phyloP scores from a whole-genome alignment of 805 yeast genomes.

The Komagataella mondaviorum region DNA sequence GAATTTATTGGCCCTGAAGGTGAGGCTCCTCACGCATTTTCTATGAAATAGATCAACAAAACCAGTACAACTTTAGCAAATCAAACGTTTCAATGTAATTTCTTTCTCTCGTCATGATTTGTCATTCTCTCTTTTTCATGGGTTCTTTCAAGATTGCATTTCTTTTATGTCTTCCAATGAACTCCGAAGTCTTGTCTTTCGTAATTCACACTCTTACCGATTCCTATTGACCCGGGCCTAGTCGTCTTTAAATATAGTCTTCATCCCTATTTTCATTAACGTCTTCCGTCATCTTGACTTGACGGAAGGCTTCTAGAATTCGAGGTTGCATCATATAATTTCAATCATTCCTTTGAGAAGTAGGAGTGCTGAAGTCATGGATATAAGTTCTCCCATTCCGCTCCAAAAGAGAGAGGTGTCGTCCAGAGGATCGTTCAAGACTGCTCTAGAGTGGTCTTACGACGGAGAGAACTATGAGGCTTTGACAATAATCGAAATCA shows the following conservation, averaged over 20 bases:
- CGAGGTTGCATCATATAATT: not conserved
- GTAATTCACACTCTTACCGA: not conserved
- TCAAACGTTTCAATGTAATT: not conserved
- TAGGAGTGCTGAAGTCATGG: not conserved
- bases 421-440: conserved; percentile 1
- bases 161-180: not conserved
- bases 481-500: conserved; percentile 10
- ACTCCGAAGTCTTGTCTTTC: not conserved
- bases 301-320: not conserved
- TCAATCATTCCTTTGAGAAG: not conserved
- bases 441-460: conserved; percentile 11
- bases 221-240: no score
- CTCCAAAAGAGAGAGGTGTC: not conserved
- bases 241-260: not conserved
- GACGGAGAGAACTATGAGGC: conserved; percentile 4
- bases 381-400: not conserved
- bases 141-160: not conserved
- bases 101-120: not conserved
- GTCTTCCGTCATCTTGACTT: not conserved
- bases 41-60: not conserved
- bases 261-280: not conserved
- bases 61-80: not conserved
- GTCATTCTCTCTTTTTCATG: not conserved
- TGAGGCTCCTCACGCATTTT: conserved; percentile 61
- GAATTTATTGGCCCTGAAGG: conserved; percentile 91